phyloP scores from a whole-genome alignment of 1,284 basidiomycete genomes.

The Melampsora americana region DNA sequence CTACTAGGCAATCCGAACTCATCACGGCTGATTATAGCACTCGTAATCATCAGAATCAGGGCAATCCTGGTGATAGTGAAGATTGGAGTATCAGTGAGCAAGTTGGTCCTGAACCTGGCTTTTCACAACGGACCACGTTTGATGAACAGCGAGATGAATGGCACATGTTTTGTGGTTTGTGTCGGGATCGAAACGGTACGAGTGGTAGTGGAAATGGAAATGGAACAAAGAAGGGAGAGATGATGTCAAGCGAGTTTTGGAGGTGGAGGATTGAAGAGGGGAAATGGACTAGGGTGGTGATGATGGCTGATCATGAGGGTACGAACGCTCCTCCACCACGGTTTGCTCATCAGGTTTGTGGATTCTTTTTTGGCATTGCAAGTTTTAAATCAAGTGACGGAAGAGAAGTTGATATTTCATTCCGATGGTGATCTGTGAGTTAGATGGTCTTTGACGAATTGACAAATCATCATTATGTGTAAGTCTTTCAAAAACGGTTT shows the following conservation, averaged over 20 bases:
- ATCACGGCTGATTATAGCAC: conserved; percentile 29
- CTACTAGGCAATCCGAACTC: conserved; percentile 1
- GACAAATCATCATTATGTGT: conserved; percentile 40
- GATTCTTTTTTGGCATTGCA: neutral
- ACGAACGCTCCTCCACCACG: conserved; percentile 23
- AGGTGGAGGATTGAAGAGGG: conserved; percentile 29
- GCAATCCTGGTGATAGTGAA: neutral
- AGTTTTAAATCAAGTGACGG: no score
- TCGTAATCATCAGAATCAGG: neutral
- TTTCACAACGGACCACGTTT: conserved; percentile 40
- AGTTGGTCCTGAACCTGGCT: conserved; percentile 32
- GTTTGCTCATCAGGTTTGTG: conserved; percentile 37
- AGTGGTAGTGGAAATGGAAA: neutral
- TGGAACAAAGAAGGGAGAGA: conserved; percentile 18
- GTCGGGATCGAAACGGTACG: conserved; percentile 18
- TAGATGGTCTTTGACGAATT: conserved; percentile 38
- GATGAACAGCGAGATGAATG: conserved; percentile 38
- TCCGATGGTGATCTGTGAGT: neutral
- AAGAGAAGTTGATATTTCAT: no score
- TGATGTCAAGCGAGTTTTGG: conserved; percentile 44
- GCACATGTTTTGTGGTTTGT: conserved; percentile 42
- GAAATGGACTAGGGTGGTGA: conserved; percentile 21
- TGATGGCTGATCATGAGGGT: conserved; percentile 28
- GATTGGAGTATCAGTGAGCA: neutral
- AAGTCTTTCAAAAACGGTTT: neutral